Conservation (phyloP, 23 red algal species). For the Gracilaria gracilis region DNA sequence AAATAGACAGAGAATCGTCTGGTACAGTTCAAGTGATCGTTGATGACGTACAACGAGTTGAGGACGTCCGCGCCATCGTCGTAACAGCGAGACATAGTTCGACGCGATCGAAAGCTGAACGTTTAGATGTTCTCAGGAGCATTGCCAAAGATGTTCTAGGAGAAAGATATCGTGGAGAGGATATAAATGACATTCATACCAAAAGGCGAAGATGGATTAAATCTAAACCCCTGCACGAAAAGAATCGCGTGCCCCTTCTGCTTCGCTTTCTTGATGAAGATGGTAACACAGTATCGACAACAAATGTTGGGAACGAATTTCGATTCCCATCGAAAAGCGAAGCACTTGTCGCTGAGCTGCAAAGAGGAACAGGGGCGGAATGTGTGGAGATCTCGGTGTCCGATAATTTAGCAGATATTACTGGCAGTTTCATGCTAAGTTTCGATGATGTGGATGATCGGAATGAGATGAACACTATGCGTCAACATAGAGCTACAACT, state of each 20-base stretch:
- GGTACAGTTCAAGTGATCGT: slow-evolving; percentile 72
- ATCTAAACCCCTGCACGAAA: slow-evolving; percentile 16
- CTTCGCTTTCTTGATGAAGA: slow-evolving; percentile 36
- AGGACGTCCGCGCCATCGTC: slow-evolving; percentile 39
- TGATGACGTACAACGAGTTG: slow-evolving; percentile 72
- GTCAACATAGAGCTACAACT: neutral
- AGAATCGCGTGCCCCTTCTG: slow-evolving; percentile 59
- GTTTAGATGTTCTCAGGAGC: slow-evolving; percentile 26
- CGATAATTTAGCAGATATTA: slow-evolving; percentile 5
- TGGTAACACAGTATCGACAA: slow-evolving; percentile 19
- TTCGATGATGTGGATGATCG: slow-evolving; percentile 14
- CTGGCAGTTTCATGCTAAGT: neutral
- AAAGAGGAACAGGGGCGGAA: slow-evolving; percentile 37
- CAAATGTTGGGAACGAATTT: slow-evolving; percentile 50
- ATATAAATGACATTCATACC: neutral
- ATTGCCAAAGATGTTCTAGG: slow-evolving; percentile 32
- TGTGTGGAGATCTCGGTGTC: slow-evolving; percentile 2
- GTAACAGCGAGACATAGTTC: slow-evolving; percentile 45
- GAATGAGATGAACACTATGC: neutral
- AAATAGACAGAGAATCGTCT: slow-evolving; percentile 70
- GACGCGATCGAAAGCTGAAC: slow-evolving; percentile 19
- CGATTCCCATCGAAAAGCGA: slow-evolving; percentile 41
- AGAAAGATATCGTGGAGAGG: neutral
- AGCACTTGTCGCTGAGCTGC: slow-evolving; percentile 27
- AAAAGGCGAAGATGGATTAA: slow-evolving; percentile 47